Evolutionary conservation across 2,329 filamentous ascomycete species (phyloP), one percentile per base, ranked within the genome.

Genomic region (Diplodia seriata): DNA sequence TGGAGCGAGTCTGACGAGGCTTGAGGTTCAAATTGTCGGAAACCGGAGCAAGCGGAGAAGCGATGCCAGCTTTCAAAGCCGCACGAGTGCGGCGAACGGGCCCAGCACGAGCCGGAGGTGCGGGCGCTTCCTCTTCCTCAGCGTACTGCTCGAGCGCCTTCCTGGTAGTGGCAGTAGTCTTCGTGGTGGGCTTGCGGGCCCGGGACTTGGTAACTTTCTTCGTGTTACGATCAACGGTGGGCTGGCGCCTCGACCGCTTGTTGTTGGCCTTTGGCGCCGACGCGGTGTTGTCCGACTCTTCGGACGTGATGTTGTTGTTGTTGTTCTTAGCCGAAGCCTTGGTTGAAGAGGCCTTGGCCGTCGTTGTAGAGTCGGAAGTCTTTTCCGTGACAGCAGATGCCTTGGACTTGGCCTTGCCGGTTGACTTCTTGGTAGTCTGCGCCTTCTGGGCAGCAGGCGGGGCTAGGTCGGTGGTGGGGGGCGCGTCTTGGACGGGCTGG

Each of bases 201-300:
- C 54, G 53, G 9, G 64, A 18, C 40, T 67, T 67, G 20, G 64
- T 67, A 38, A 67, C 64, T 31, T 57, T 63, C 47, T 51, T 51
- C n/a, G 57, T 33, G 55, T 59, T 62, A 14, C 57, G 40, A 36
- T 62, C 57, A 3, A 62, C 57, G 43, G 57, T n/a, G 6, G 47
- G 43, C 31, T 63, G 59, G 31, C 59, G 59, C 47, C 18, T 63
- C 9, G 57, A 20, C 18, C 57, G 57, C 29, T 26, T 50, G 15
- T 50, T 50, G 20, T 31, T 40, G 8, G 36, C 12, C 33, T 61
- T 61, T 40, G 20, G 14, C n/a, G 40, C 14, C 14, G 53, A n/a
- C n/a, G 43, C 43, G 36, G 20, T 26, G 38, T 47, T 36, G 12
- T 56, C 54, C 1, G 63, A 55, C 18, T 53, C 51, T 18, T 56